Percentiles rank a stretch among this genome's conserved stretches.
Conservation (phyloP, 805 yeast species). For the Saccharomycopsis sp. region DNA sequence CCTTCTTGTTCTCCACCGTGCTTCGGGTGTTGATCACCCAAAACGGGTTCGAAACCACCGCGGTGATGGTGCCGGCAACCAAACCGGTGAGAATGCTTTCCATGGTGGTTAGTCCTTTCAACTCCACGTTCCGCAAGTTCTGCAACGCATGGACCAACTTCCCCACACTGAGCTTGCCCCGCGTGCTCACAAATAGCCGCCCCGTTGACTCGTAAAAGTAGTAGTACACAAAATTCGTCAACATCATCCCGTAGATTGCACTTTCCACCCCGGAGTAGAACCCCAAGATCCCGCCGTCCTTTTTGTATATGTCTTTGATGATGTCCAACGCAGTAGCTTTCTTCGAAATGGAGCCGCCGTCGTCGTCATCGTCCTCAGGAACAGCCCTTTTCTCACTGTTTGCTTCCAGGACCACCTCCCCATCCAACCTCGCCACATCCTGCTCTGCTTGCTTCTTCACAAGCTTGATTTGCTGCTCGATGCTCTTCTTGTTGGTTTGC, state of each 20-base stretch:
- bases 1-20: conserved; percentile 47
- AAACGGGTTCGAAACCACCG: conserved; percentile 75
- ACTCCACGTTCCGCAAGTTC: conserved; percentile 10
- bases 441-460: conserved; percentile 1
- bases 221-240: conserved; percentile 83
- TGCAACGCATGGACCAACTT: conserved; percentile 21
- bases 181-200: conserved; percentile 31
- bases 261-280: conserved; percentile 82
- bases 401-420: conserved; percentile 21
- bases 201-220: conserved; percentile 77
- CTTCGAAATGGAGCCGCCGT: conserved; percentile 22
- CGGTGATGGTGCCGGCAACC: conserved; percentile 80
- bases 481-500: conserved; percentile 45
- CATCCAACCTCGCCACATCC: conserved; percentile 9
- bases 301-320: conserved; percentile 38
- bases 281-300: conserved; percentile 52
- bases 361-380: conserved; percentile 25
- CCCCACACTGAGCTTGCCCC: conserved; percentile 25
- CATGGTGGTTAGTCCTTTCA: conserved; percentile 41
- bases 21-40: conserved; percentile 93
- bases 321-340: conserved; percentile 23
- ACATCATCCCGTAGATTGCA: conserved; percentile 76
- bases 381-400: conserved; percentile 23
- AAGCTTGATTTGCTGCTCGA: conserved; percentile 23
- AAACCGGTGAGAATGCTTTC: conserved; percentile 75